These are phyloP conservation scores for Cyberlindnera veronae DNA, from an alignment of 805 yeast genomes.

Conservation along the genomic window DNA sequence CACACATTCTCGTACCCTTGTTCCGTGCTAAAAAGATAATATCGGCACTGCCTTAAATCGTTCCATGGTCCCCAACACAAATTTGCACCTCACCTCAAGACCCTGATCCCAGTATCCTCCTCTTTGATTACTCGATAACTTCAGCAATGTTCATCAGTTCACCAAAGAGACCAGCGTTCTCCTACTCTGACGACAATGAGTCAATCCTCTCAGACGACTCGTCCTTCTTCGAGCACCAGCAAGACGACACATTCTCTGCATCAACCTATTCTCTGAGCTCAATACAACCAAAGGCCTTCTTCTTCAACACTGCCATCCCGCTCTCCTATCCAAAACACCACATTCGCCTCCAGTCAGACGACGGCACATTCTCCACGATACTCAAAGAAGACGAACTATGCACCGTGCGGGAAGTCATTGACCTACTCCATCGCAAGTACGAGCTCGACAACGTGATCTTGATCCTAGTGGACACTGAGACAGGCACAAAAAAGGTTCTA, in stretches of 20 bases:
- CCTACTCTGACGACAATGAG: slow-evolving; percentile 2
- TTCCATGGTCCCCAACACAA: too few species aligned
- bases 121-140: too few species aligned
- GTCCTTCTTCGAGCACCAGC: slow-evolving; percentile 7
- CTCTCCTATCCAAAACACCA: slow-evolving; percentile 4
- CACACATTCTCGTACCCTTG: too few species aligned
- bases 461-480: slow-evolving; percentile 9
- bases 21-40: too few species aligned
- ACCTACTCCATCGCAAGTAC: slow-evolving; percentile 9
- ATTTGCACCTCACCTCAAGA: too few species aligned
- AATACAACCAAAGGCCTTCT: slow-evolving; percentile 6
- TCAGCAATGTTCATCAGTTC: too few species aligned
- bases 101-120: too few species aligned
- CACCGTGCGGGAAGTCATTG: slow-evolving; percentile 12
- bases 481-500: slow-evolving; percentile 6
- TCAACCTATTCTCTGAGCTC: slow-evolving; percentile 4
- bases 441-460: slow-evolving; percentile 9
- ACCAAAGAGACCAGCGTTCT: too few species aligned
- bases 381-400: slow-evolving; percentile 13
- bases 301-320: slow-evolving; percentile 12
- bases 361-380: slow-evolving; percentile 11
- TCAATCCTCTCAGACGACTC: slow-evolving; percentile 3
- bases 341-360: slow-evolving; percentile 4
- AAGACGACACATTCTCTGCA: slow-evolving; percentile 4
- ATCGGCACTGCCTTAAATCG: too few species aligned